These are phyloP conservation scores for Auricularia heimuer DNA, from an alignment of 768 basidiomycete species.

Conservation along the genomic window DNA sequence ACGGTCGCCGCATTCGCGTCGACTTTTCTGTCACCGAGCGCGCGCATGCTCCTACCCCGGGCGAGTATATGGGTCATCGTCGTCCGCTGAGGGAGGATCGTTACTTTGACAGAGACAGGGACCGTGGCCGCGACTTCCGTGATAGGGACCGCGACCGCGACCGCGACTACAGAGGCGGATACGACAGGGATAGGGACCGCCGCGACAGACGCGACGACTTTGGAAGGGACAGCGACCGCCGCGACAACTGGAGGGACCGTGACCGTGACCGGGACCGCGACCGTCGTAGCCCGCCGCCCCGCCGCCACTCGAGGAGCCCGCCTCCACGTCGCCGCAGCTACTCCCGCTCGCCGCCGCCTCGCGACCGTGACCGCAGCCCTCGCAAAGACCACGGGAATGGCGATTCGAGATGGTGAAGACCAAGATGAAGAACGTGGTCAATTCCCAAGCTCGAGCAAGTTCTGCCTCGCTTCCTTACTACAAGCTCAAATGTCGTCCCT, in stretches of 20 bases:
- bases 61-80: slow-evolving; percentile 94
- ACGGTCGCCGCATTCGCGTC: slow-evolving; percentile 92
- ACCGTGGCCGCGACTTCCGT: slow-evolving; percentile 27
- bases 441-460: neutral
- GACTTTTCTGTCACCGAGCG: slow-evolving; percentile 93
- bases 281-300: slow-evolving; percentile 4
- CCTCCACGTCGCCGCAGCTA: neutral
- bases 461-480: too few species aligned
- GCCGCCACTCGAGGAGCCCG: slow-evolving; percentile 2
- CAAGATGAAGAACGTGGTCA: neutral
- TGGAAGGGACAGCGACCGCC: slow-evolving; percentile 11
- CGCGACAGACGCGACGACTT: slow-evolving; percentile 1
- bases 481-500: too few species aligned
- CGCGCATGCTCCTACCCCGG: slow-evolving; percentile 92
- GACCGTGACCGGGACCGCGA: slow-evolving; percentile 10
- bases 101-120: slow-evolving; percentile 29
- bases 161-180: slow-evolving; percentile 36
- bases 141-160: slow-evolving; percentile 25
- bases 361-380: slow-evolving; percentile 7
- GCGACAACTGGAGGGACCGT: slow-evolving; percentile 24
- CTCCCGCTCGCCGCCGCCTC: neutral
- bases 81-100: slow-evolving; percentile 34
- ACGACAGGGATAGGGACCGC: slow-evolving; percentile 12
- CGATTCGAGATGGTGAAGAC: neutral
- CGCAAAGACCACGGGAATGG: slow-evolving; percentile 5